A percentile compares a stretch with the other conserved stretches of the same genome.
Evolutionary conservation across 805 yeast genomes (phyloP).

Genomic region (Candida corydali): DNA sequence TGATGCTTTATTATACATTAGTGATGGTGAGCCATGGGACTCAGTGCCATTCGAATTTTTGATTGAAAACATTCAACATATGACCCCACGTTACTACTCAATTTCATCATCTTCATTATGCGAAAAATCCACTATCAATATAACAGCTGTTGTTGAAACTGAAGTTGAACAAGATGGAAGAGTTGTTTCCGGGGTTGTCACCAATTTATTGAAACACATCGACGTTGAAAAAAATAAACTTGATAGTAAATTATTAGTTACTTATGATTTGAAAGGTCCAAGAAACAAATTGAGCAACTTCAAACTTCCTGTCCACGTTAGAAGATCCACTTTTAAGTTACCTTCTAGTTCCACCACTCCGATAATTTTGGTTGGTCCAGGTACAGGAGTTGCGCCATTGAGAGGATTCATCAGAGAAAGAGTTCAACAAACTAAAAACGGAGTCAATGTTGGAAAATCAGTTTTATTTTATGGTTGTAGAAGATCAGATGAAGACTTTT

Average conservation of each 20-base stretch:
- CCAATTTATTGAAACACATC: constrained; percentile 77
- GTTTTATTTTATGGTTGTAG: constrained; percentile 87
- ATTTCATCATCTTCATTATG: constrained; percentile 84
- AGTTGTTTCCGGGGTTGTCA: constrained; percentile 78
- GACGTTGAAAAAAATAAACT: constrained; percentile 54
- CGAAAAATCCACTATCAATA: constrained; percentile 70
- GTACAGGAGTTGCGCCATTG: constrained; percentile 98
- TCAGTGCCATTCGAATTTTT: constrained; percentile 79
- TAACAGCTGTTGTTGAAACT: constrained; percentile 91
- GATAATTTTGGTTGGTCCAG: constrained; percentile 92
- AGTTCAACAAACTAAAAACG: constrained; percentile 43
- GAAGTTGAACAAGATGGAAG: constrained; percentile 26
- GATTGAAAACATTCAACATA: constrained; percentile 72
- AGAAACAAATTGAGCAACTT: constrained; percentile 48
- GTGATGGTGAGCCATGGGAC: constrained; percentile 67
- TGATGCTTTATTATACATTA: constrained; percentile 61
- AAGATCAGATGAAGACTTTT: constrained; percentile 69
- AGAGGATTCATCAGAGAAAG: constrained; percentile 93
- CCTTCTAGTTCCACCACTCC: constrained; percentile 84
- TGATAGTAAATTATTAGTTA: constrained; percentile 40
- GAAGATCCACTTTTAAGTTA: constrained; percentile 91
- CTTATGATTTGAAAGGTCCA: constrained; percentile 83
- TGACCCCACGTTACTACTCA: constrained; percentile 94
- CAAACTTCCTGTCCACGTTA: constrained; percentile 84
- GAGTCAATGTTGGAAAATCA: constrained; percentile 56